Percentiles rank a stretch among this genome's conserved stretches.
Evolutionary conservation across 495 filamentous ascomycete species (phyloP).

Genomic region (Aspergillus campestris): DNA sequence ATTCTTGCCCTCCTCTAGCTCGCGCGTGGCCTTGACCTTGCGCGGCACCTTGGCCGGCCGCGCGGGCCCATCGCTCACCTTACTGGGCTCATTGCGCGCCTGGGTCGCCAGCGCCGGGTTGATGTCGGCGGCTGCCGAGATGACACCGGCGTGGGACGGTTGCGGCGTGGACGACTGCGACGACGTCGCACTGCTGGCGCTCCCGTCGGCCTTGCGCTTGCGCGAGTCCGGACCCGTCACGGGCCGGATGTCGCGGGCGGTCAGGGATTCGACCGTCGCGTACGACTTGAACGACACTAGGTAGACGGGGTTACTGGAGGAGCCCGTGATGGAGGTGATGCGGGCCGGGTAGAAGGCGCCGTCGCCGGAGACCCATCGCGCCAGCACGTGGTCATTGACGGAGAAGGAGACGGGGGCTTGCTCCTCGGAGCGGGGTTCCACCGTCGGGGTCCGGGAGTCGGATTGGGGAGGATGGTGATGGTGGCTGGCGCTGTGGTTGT

Average conservation of each 20-base stretch:
- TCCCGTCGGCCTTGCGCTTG: slow-evolving; percentile 88
- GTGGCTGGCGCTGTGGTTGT: slow-evolving; percentile 51
- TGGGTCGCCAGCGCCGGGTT: slow-evolving; percentile 69
- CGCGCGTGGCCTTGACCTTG: slow-evolving; percentile 85
- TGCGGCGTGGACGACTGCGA: slow-evolving; percentile 37
- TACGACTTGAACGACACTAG: slow-evolving; percentile 91
- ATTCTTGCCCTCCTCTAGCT: slow-evolving; percentile 80
- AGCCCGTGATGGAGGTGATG: slow-evolving; percentile 90
- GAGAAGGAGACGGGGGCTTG: slow-evolving; percentile 51
- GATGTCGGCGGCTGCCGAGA: slow-evolving; percentile 80
- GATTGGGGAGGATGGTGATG: slow-evolving; percentile 61
- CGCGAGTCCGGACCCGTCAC: slow-evolving; percentile 55
- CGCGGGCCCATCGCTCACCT: slow-evolving; percentile 56
- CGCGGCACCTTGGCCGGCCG: slow-evolving; percentile 59
- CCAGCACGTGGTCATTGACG: slow-evolving; percentile 84
- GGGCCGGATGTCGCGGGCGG: slow-evolving; percentile 76
- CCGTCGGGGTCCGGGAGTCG: slow-evolving; percentile 34
- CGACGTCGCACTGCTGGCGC: slow-evolving; percentile 42
- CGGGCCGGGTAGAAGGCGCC: slow-evolving; percentile 85
- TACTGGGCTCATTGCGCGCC: slow-evolving; percentile 57
- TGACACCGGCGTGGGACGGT: slow-evolving; percentile 51
- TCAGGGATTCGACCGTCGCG: slow-evolving; percentile 70
- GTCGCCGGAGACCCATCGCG: slow-evolving; percentile 85
- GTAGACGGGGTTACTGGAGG: slow-evolving; percentile 78
- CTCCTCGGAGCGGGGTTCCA: slow-evolving; percentile 35